Evolutionary conservation across 2,329 filamentous ascomycete species (phyloP), one percentile per base, ranked within the genome.

Genomic region (Aspergillus spinulosporus): DNA sequence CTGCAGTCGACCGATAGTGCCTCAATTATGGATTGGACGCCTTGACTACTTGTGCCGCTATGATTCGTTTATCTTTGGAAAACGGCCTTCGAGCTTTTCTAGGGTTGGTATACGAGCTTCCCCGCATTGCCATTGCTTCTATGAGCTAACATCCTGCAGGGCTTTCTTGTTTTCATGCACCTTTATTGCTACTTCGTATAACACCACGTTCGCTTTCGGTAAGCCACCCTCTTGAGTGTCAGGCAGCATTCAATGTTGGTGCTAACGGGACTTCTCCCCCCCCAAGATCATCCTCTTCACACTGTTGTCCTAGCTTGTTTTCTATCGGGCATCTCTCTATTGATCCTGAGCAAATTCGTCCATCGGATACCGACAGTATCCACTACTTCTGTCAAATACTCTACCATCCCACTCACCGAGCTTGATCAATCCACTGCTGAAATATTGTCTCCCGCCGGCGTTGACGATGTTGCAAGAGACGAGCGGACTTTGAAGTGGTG

Each of bases 251-350:
- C 49, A 4, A 15, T 45, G 29, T 6, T 12, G 2, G 28, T 34
- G 42, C 56, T 47, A 49, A 56, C 12, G 31, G 66, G 47, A 66
- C 51, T 29, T 28, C 4, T 4, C 26, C 4, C 15, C 43, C 44
- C 3, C n/a, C 6, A 55, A 78, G 80, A 80, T 61, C 76, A 75
- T 48, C 78, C 80, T 3, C 61, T 79, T 11, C 77, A 77, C 60
- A 73, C 77, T 5, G 65, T 71, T 14, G 68, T 77, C 37, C 60
- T 78, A 3, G 64, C 73, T 21, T 76, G 80, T 39, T 70, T 74
- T 40, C 65, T 75, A 26, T 67, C 74, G 7, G 77, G 76, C 6
- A 59, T 68, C 21, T 68, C 65, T 39, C 66, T 80, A 31, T 58
- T 78, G 8, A 64, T 68, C 37, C 59, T 72, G 44, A 74, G 71